Base-by-base conservation (phyloP, 768 basidiomycete genomes). In the Sutorius australiensis region DNA sequence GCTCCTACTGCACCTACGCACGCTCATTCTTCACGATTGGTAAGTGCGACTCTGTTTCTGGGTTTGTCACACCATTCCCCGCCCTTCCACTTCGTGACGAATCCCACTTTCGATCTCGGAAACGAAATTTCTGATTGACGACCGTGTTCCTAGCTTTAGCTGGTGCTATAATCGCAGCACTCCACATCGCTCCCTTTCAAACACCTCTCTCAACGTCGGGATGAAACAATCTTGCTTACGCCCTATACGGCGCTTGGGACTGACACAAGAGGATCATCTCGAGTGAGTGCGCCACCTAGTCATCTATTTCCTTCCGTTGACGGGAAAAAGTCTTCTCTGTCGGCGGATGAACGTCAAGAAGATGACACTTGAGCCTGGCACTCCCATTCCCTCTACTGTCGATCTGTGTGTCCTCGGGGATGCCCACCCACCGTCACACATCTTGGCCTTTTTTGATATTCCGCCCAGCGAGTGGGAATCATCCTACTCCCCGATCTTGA, bases 351-450 rank as follows among this genome's bases (percentile, higher is more conserved):
- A 74, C 39, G 72, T 74, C 27, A 63, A 61, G 28, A 66, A 62
- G 50, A 53, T 54, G 36, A 47, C 55, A 6, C 53, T 69, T 32
- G 33, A 52, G 5, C 60, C 67, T 2, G 64, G 67, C 9, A 49
- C 60, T 52, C 46, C 60, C 12, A 60, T 79, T 3, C 80, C 78
- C 4, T 53, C 71, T 11, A 74, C 75, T 2, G 70, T 83, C 51
- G 75, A 79, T 55, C 75, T 84, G 68, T 72, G 71, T 21, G 70
- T 81, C 48, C 56, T 74, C 11, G 75, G 71, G 50, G 72, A 77
- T 45, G 73, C 74, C 6, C 73, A 72, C 48, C 67, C 75, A 57
- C 83, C 84, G 36, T 84, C 82, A 3, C 84, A 86, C 60, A 71
- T 80, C 51, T 75, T 86, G 42, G 78, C 80, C 19, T 71, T 79